phyloP scores from a whole-genome alignment of 345 rosid genomes.

The Populus alba region DNA sequence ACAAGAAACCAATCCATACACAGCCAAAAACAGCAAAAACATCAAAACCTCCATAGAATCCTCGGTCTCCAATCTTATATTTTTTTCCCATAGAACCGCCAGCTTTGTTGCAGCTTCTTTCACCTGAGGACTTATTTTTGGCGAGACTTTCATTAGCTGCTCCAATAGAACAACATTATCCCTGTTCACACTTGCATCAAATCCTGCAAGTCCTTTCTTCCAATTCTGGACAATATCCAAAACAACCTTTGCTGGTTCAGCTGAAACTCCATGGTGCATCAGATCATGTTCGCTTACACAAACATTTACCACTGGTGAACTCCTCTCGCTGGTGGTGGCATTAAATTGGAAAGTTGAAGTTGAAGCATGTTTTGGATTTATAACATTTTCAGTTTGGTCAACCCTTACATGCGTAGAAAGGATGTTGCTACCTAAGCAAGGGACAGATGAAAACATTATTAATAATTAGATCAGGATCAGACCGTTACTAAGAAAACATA shows the following conservation, averaged over 20 bases:
- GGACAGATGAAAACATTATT: neutral
- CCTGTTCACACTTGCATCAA: constrained; percentile 21
- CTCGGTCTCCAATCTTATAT: constrained; percentile 19
- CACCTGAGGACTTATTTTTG: constrained; percentile 20
- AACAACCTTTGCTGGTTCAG: constrained; percentile 38
- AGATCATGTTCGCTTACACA: constrained; percentile 8
- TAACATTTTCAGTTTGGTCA: constrained; percentile 7
- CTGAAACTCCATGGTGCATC: constrained; percentile 16
- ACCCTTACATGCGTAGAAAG: constrained; percentile 1
- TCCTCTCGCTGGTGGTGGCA: constrained; percentile 2
- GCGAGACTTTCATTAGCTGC: constrained; percentile 29
- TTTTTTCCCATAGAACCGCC: constrained; percentile 35
- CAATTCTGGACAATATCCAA: constrained; percentile 20
- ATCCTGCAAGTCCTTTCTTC: constrained; percentile 7
- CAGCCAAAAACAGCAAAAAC: constrained; percentile 40
- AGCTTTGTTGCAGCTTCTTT: constrained; percentile 24
- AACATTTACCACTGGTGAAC: constrained; percentile 16
- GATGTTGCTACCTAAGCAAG: neutral
- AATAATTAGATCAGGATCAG: neutral
- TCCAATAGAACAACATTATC: constrained; percentile 26
- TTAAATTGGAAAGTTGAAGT: neutral
- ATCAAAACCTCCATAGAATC: constrained; percentile 25
- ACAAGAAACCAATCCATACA: constrained; percentile 27
- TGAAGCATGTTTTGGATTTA: neutral
- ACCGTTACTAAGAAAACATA: neutral